Percentiles rank a stretch among this genome's conserved stretches.
Evolutionary conservation across 306 rosid species (phyloP).

Genomic region (Prunus armeniaca): DNA sequence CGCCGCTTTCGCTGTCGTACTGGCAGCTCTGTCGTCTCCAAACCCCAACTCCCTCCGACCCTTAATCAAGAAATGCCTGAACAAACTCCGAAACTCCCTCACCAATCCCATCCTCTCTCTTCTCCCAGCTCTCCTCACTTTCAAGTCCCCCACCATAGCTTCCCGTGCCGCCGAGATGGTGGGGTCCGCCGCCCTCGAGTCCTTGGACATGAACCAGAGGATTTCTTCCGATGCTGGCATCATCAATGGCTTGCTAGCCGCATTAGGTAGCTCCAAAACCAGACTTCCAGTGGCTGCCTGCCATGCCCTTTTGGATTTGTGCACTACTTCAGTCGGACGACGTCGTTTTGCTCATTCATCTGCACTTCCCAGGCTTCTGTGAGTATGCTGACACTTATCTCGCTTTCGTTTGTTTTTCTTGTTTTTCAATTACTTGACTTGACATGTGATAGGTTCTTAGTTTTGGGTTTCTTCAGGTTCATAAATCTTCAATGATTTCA

Average conservation of each 20-base stretch:
- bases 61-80: constrained; percentile 49
- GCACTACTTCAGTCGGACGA: constrained; percentile 44
- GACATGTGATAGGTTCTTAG: constrained; percentile 52
- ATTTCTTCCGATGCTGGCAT: constrained; percentile 56
- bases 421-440: constrained; percentile 27
- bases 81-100: constrained; percentile 37
- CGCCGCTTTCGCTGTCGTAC: constrained; percentile 38
- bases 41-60: constrained; percentile 26
- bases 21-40: constrained; percentile 44
- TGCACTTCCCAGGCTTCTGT: constrained; percentile 57
- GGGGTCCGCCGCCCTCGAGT: constrained; percentile 57
- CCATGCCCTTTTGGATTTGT: constrained; percentile 68
- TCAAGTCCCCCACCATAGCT: constrained; percentile 32
- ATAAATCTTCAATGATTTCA: constrained; percentile 29
- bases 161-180: constrained; percentile 37
- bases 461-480: constrained; percentile 64
- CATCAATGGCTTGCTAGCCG: constrained; percentile 39
- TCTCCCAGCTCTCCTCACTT: constrained; percentile 49
- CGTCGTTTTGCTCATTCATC: constrained; percentile 41
- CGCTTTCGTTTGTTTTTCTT: neutral
- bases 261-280: constrained; percentile 35
- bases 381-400: constrained; percentile 22
- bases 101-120: constrained; percentile 46
- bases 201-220: constrained; percentile 47
- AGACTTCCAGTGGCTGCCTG: constrained; percentile 51